A percentile compares a stretch with the other conserved stretches of the same genome.
Evolutionary conservation across 306 rosid species (phyloP).

Genomic region (Parietaria judaica): DNA sequence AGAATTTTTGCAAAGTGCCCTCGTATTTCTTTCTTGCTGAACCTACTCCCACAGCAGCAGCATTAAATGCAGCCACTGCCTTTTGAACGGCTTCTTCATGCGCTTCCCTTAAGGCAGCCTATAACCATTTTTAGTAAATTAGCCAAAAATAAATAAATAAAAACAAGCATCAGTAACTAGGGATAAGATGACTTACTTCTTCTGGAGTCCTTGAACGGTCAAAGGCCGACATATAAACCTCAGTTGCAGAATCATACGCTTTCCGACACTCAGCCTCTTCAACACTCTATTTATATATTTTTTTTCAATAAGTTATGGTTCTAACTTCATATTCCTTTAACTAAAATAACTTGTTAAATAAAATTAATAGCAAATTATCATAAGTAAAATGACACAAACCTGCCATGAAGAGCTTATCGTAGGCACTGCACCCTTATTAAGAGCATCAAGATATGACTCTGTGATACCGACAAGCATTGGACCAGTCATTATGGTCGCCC

Average conservation of each 20-base stretch:
- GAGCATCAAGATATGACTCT: constrained; percentile 79
- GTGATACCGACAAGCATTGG: constrained; percentile 81
- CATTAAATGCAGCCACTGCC: constrained; percentile 65
- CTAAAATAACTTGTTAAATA: too few species aligned
- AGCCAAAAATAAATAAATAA: background rate
- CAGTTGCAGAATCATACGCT: constrained; percentile 74
- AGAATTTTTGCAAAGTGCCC: constrained; percentile 55
- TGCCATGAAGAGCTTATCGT: constrained; percentile 95
- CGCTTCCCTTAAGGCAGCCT: constrained; percentile 83
- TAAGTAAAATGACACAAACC: constrained; percentile 26
- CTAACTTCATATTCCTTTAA: too few species aligned
- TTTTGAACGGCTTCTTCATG: constrained; percentile 82
- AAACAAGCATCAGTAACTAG: constrained; percentile 12
- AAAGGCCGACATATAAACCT: constrained; percentile 63
- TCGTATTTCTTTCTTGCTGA: constrained; percentile 77
- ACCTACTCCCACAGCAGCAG: constrained; percentile 81
- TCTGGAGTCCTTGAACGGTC: constrained; percentile 75
- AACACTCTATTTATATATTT: constrained; percentile 57
- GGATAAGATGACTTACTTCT: constrained; percentile 56
- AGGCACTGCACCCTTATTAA: constrained; percentile 96
- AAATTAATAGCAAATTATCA: too few species aligned
- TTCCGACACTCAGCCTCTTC: constrained; percentile 89
- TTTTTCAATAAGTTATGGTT: too few species aligned
- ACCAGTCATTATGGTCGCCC: constrained; percentile 93
- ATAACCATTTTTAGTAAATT: constrained; percentile 22